Conservation (phyloP, 1,139 yeast genomes). For the Yamadazyma blattariae region DNA sequence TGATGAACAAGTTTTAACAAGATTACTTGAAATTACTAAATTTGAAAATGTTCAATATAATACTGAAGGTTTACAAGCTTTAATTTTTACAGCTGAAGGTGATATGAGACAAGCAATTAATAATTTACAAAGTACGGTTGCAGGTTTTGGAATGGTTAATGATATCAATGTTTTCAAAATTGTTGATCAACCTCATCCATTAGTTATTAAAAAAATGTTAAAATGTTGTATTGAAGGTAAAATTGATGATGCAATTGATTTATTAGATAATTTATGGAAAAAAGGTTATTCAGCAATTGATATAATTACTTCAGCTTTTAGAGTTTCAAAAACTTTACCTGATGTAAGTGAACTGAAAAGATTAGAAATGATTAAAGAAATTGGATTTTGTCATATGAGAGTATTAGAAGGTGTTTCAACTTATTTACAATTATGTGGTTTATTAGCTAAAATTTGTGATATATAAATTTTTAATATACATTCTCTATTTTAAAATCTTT, state of each 20-base stretch:
- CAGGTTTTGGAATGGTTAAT: conserved; percentile 88
- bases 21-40: conserved; percentile 70
- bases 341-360: conserved; percentile 65
- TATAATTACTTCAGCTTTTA: conserved; percentile 84
- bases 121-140: conserved; percentile 87
- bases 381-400: conserved; percentile 90
- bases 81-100: conserved; percentile 96
- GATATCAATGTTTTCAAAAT: conserved; percentile 91
- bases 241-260: conserved; percentile 67
- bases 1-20: conserved; percentile 79
- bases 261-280: conserved; percentile 70
- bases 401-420: conserved; percentile 91
- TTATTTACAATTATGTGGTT: conserved; percentile 79
- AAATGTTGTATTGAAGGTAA: conserved; percentile 45
- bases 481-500: neutral
- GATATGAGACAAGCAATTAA: conserved; percentile 99
- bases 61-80: conserved; percentile 89
- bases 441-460: conserved; percentile 63
- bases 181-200: conserved; percentile 96
- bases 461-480: conserved; percentile 7
- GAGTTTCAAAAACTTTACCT: conserved; percentile 75
- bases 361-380: conserved; percentile 75
- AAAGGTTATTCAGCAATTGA: conserved; percentile 95
- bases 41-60: conserved; percentile 73
- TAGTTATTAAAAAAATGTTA: conserved; percentile 76